Conservation (phyloP, 176 grass and related monocot genomes). For the Juncus inflexus region DNA sequence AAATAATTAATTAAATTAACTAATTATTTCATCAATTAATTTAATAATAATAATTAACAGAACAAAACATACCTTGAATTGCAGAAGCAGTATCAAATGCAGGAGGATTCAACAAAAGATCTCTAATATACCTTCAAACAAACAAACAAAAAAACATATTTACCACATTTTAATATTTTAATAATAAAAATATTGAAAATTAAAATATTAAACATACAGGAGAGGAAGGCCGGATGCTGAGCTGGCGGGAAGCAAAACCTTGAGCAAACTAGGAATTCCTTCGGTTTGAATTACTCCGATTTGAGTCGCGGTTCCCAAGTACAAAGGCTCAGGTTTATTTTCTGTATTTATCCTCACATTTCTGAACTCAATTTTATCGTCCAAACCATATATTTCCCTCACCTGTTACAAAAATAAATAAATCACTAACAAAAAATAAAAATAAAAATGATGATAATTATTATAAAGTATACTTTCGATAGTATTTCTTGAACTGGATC, state of each 20-base stretch:
- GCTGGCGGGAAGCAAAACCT: conserved; percentile 71
- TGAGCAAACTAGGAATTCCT: conserved; percentile 88
- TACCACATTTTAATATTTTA: too few relatives aligned
- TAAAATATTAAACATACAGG: conserved; percentile 49
- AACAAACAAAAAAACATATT: neutral
- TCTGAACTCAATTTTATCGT: conserved; percentile 64
- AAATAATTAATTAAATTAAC: conserved; percentile 24
- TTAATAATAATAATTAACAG: conserved; percentile 13
- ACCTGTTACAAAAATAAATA: conserved; percentile 48
- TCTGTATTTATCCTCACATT: conserved; percentile 72
- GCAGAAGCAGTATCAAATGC: conserved; percentile 62
- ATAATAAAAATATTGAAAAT: conserved; percentile 11
- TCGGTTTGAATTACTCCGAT: conserved; percentile 93
- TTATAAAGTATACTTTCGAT: conserved; percentile 60
- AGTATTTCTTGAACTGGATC: conserved; percentile 71
- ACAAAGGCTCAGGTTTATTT: conserved; percentile 80
- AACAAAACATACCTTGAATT: conserved; percentile 61
- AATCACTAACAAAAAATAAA: neutral
- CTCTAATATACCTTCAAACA: conserved; percentile 68
- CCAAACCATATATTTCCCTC: conserved; percentile 78
- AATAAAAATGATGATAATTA: conserved; percentile 17
- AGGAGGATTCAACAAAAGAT: conserved; percentile 95
- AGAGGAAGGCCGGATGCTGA: conserved; percentile 68
- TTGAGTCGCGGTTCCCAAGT: conserved; percentile 92
- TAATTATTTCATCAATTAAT: neutral